Evolutionary conservation across 352 stramenopile species (phyloP).

Genomic region (Phytopythium kandeliae): DNA sequence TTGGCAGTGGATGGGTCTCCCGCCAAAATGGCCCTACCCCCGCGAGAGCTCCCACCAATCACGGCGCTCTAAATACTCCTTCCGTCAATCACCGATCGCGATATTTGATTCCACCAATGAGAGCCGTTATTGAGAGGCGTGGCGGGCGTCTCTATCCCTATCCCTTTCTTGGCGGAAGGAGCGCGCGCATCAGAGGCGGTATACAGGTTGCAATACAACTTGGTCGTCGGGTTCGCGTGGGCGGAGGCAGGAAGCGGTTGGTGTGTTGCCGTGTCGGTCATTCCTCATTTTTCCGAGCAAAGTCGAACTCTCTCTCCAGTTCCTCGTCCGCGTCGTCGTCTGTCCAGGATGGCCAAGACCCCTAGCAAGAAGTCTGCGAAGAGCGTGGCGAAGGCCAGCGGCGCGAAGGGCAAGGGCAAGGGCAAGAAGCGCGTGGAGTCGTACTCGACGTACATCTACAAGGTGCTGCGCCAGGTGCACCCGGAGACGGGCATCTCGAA

Average conservation of each 20-base stretch:
- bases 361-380: constrained; percentile 92
- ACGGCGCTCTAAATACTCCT: too few species aligned
- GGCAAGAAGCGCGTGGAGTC: constrained; percentile 87
- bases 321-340: too few species aligned
- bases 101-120: constrained; percentile 14
- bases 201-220: constrained; percentile 1
- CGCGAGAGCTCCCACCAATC: background rate
- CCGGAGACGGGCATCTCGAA: constrained; percentile 96
- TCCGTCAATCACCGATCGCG: constrained; percentile 10
- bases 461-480: constrained; percentile 94
- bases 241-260: background rate
- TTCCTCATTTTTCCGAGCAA: constrained; percentile 28
- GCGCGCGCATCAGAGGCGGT: too few species aligned
- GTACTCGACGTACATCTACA: constrained; percentile 92
- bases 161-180: background rate
- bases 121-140: too few species aligned
- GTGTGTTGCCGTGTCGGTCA: constrained; percentile 9
- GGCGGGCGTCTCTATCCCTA: background rate
- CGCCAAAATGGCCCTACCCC: constrained; percentile 3
- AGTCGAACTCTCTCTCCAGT: constrained; percentile 1
- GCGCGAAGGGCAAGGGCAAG: constrained; percentile 71
- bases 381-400: constrained; percentile 61
- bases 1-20: too few species aligned
- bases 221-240: too few species aligned
- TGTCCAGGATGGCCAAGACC: constrained; percentile 94